Evolutionary conservation across 2,329 filamentous ascomycete genomes (phyloP), one percentile per base, ranked within the genome.

Genomic region (Sporothrix mexicana): DNA sequence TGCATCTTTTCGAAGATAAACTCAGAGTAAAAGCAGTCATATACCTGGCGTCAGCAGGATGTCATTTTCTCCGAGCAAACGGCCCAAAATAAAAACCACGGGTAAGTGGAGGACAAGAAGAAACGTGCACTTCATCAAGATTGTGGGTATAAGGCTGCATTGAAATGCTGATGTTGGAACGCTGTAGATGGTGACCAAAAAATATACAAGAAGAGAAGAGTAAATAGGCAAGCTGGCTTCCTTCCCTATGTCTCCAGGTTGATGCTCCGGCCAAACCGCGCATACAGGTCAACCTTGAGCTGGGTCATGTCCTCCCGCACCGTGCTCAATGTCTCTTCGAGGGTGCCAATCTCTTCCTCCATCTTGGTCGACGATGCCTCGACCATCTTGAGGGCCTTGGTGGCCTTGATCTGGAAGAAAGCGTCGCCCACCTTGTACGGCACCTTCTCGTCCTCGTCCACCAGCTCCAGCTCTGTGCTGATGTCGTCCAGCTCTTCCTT

Each of bases 381-480:
- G 5, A 99, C 90, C 83, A 98, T 88, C 77, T 95, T 91, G 80
- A 98, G 94, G 2, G 96, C 96, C 80, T 97, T 92, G 67, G 91
- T 84, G 17, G 98, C 88, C 9, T 92, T 91, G 70, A 99, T 84
- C 73, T 94, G 92, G 81, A 98, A 93, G 84, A 98, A 99, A 6
- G 94, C 93, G 81, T 98, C 96, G 76, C 96, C 96, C 73, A 99
- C 93, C 84, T 97, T 97, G 86, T 98, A 98, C 93, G 93, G 95
- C 25, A 99, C 91, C 79, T 92, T 90, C 70, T 97, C 94, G 78
- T 98, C 95, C 81, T 99, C 96, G 73, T 76, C 75, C 64, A 76
- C 73, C 12, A 76, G 89, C 83, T 99, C 96, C 64, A 99, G 87
- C 81, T 99, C 96, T 71, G 88, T 93, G 1, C 92, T 92, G 71